Evolutionary conservation across 108 stramenopile species (phyloP), one percentile per base, ranked within the genome.

Genomic region (Skeletonema menzelii): DNA sequence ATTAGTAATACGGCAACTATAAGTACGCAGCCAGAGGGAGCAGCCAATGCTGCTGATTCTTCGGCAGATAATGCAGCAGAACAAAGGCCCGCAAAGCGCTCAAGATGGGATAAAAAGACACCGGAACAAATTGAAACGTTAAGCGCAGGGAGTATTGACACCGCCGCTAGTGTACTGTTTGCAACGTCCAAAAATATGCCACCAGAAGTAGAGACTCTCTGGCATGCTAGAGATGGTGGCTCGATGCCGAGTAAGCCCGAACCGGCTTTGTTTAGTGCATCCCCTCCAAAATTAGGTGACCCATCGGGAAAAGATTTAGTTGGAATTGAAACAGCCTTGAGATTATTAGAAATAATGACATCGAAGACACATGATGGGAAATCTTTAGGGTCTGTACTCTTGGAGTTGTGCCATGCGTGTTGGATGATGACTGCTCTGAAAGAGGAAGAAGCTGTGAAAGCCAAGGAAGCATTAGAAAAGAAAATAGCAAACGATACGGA

Each of bases 221-320:
- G 94, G 94, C 73, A 90, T 65, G 83, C 91, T 42, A 80, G 88
- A 30, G 94, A 95, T 70, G 94, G 91, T 28, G 79, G 82, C 49
- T 72, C 85, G 59, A 77, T 84, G 26, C 90, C 94, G 19, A 76
- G 79, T 32, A 65, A 80, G 42, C 94, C 94, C 5, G 75, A 80
- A 32, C 80, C 84, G 19, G 79, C 85, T 4, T 73, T 95, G 27
- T 95, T 95, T 80, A 72, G 83, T 20, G 82, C 90, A 11, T 77
- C 90, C 20, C 91, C 88, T 19, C 91, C 94, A 26, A 92, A 92
- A 76, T 59, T 95, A 3, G 75, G 86, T 7, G 94, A 95, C 86
- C 87, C 94, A 8, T 86, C 90, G 4, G 94, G 90, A 1, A 91
- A 88, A 65, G 94, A 91, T 77, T 56, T 95, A 13, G 61, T 95